Conservation (phyloP, 208 protist genomes). For the Naegleria fowleri region DNA sequence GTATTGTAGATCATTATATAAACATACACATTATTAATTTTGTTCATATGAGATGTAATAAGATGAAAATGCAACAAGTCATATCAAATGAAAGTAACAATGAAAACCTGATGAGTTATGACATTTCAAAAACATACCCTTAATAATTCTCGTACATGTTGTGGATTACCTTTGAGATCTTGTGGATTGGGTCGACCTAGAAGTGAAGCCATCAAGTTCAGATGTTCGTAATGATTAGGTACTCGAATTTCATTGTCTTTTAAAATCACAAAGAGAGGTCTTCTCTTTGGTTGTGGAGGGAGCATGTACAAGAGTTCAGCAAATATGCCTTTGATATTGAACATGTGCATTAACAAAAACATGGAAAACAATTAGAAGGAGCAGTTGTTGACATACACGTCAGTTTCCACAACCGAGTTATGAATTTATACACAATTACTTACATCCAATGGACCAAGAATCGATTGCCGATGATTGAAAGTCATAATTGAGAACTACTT, state of each 20-base stretch:
- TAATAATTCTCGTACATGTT: background rate
- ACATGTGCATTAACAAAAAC: too few species aligned
- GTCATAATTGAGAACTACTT: background rate
- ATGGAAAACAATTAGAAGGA: too few species aligned
- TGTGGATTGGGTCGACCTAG: background rate
- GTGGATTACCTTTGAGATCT: background rate
- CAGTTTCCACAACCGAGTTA: too few species aligned
- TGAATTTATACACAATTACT: too few species aligned
- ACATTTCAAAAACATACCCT: too few species aligned
- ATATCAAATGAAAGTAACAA: too few species aligned
- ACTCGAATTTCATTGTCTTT: background rate
- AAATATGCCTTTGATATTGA: background rate
- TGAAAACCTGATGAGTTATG: too few species aligned
- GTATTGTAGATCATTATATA: too few species aligned
- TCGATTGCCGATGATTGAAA: background rate
- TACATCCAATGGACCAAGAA: background rate
- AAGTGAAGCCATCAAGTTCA: background rate
- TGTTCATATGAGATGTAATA: too few species aligned
- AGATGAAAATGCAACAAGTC: too few species aligned
- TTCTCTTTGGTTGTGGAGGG: background rate
- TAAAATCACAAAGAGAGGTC: background rate
- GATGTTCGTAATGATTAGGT: background rate
- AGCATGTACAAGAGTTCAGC: background rate
- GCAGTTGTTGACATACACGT: too few species aligned
- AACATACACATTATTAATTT: too few species aligned